Evolutionary conservation across 129 eudicot species (phyloP), one percentile per base, ranked within the genome.

Genomic region (Helianthus annuus): DNA sequence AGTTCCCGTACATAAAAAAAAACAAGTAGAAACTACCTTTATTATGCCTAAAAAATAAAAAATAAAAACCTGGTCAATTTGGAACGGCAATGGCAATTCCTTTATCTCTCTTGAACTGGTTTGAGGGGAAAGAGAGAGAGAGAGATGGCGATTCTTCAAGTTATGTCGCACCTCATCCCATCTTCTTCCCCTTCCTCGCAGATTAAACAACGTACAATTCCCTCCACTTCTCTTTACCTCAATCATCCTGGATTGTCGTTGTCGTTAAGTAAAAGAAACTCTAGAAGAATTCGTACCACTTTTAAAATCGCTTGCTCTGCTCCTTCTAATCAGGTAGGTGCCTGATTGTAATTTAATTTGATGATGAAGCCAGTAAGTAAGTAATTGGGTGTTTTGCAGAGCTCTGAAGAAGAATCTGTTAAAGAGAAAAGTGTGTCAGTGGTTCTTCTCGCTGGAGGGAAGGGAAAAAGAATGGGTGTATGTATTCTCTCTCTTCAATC

Each of bases 401-500:
- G 68, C n/a, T 44, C 77, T 73, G 65, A 36, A 32, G 36, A 32
- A 32, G 36, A 32, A 32, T 32, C 10, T 81, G 97, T 91, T 72
- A 82, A 85, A 80, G 92, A 91, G 86, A 95, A 80, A 73, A 88
- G 97, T 71, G 99, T 95, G 2, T 95, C 99, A 6, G 96, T 95
- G 6, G 85, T 95, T 79, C 95, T 95, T 66, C 89, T 95, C 62
- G 99, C 99, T 52, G 99, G 99, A 62, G 99, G 99, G 44, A 83
- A 81, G 82, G 99, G 99, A 70, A 91, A 84, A 83, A 81, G 99
- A 83, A 90, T 95, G 96, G 99, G 97, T 27, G 99, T 95, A 86
- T 49, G 89, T 78, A 62, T 24, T 13, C 62, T 5, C n/a, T 13
- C 62, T 5, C n/a, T 58, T 19, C 22, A 19, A 19, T 11, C 12